Percentiles rank a stretch among this genome's conserved stretches.
Conservation (phyloP, 1,139 yeast species). For the Kodamaea sp. region DNA sequence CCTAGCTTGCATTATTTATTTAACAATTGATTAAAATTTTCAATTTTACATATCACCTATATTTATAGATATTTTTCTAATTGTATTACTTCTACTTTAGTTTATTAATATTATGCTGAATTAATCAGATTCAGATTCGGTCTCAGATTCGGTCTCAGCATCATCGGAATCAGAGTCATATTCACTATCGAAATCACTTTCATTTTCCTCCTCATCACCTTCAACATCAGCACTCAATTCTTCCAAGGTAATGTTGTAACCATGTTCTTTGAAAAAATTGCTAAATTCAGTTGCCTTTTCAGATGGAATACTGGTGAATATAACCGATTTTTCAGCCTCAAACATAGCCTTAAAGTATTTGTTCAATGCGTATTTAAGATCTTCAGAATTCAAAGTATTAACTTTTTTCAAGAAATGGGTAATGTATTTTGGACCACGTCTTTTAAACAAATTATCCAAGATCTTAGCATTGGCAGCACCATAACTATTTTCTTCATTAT, state of each 20-base stretch:
- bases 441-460: conserved; percentile 59
- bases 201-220: conserved; percentile 15
- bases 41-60: neutral
- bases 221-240: conserved; percentile 36
- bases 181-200: conserved; percentile 6
- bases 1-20: too few relatives aligned
- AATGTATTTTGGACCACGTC: conserved; percentile 60
- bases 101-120: neutral
- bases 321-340: conserved; percentile 48
- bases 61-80: neutral
- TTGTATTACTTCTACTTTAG: neutral
- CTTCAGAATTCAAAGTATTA: conserved; percentile 51
- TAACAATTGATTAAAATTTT: neutral
- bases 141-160: conserved; percentile 4
- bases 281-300: conserved; percentile 50
- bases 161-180: neutral
- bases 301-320: conserved; percentile 75
- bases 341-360: conserved; percentile 64
- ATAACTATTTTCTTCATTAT: conserved; percentile 54
- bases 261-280: conserved; percentile 46
- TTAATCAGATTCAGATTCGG: conserved; percentile 4
- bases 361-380: conserved; percentile 53
- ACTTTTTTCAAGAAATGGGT: conserved; percentile 46
- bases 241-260: conserved; percentile 61
- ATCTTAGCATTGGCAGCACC: conserved; percentile 67